These are phyloP conservation scores for Tephrocybe rancida DNA, from an alignment of 768 basidiomycete genomes.

Conservation along the genomic window DNA sequence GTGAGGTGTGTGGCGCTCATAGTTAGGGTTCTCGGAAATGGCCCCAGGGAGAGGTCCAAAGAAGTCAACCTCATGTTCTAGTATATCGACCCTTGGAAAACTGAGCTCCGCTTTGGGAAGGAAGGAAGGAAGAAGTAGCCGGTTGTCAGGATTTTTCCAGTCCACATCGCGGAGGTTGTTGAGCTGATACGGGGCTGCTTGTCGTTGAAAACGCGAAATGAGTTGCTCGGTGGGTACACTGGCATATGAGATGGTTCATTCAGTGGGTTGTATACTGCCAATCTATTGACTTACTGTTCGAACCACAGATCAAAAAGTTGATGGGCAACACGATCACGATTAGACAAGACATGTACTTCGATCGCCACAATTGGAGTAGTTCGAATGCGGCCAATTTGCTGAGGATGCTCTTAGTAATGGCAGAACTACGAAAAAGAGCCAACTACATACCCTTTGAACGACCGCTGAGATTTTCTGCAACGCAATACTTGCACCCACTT, in stretches of 20 bases:
- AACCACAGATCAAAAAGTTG: slow-evolving; percentile 71
- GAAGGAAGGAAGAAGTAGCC: slow-evolving; percentile 30
- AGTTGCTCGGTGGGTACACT: slow-evolving; percentile 25
- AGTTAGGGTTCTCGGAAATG: background rate
- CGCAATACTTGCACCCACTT: slow-evolving; percentile 61
- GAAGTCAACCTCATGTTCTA: background rate
- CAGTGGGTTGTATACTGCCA: background rate
- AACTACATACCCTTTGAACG: slow-evolving; percentile 48
- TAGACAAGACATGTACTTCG: slow-evolving; percentile 72
- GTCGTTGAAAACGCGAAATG: slow-evolving; percentile 48
- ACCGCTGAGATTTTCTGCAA: slow-evolving; percentile 58
- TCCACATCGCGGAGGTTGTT: slow-evolving; percentile 43
- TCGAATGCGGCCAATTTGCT: slow-evolving; percentile 67
- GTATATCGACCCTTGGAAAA: slow-evolving; percentile 8
- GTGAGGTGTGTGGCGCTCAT: slow-evolving; percentile 24
- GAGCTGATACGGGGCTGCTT: slow-evolving; percentile 40
- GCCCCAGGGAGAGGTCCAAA: slow-evolving; percentile 12
- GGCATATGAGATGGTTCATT: slow-evolving; percentile 40
- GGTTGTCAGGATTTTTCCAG: slow-evolving; percentile 34
- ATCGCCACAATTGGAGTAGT: slow-evolving; percentile 51
- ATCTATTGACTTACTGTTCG: slow-evolving; percentile 52
- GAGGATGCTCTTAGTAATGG: background rate
- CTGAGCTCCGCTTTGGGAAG: slow-evolving; percentile 23
- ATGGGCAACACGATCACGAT: slow-evolving; percentile 65
- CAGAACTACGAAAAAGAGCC: background rate